Evolutionary conservation across 202 grass and related monocot genomes (phyloP).

Genomic region (Schoenoplectus tabernaemontani): DNA sequence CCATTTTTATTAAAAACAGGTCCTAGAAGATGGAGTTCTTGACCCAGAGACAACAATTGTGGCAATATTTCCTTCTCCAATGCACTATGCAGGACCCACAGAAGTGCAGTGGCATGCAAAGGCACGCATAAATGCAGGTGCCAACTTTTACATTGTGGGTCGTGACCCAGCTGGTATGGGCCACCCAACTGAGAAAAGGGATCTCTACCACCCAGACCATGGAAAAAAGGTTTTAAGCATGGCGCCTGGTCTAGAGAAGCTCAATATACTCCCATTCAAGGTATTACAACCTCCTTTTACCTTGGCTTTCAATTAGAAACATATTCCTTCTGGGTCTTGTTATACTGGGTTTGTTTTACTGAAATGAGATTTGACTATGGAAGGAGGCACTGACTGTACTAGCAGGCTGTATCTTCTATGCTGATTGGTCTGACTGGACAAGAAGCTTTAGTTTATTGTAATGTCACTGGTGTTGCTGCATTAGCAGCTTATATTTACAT

Average conservation of each 20-base stretch:
- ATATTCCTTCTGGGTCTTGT: not conserved
- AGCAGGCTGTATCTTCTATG: not conserved
- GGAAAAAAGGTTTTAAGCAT: conserved; percentile 89
- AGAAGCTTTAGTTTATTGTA: not conserved
- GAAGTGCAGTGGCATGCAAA: conserved; percentile 99
- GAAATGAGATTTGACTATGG: not conserved
- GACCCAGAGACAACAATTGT: conserved; percentile 87
- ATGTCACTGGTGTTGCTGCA: not conserved
- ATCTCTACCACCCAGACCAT: conserved; percentile 89
- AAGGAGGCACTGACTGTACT: not conserved
- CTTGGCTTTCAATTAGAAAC: not conserved
- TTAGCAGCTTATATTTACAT: not conserved
- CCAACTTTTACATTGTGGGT: conserved; percentile 97
- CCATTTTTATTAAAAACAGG: conserved; percentile 31
- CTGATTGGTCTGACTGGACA: not conserved
- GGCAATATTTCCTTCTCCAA: conserved; percentile 89
- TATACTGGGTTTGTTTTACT: not conserved
- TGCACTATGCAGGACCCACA: conserved; percentile 96
- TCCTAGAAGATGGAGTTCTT: conserved; percentile 85
- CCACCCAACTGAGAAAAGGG: conserved; percentile 85
- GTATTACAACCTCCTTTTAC: conserved; percentile 25
- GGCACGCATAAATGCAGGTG: conserved; percentile 78
- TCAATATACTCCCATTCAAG: conserved; percentile 95
- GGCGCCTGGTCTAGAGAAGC: conserved; percentile 90
- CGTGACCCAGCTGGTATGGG: conserved; percentile 96